These are phyloP conservation scores for Penicillium desertorum DNA, from an alignment of 495 filamentous ascomycete genomes.

Conservation along the genomic window DNA sequence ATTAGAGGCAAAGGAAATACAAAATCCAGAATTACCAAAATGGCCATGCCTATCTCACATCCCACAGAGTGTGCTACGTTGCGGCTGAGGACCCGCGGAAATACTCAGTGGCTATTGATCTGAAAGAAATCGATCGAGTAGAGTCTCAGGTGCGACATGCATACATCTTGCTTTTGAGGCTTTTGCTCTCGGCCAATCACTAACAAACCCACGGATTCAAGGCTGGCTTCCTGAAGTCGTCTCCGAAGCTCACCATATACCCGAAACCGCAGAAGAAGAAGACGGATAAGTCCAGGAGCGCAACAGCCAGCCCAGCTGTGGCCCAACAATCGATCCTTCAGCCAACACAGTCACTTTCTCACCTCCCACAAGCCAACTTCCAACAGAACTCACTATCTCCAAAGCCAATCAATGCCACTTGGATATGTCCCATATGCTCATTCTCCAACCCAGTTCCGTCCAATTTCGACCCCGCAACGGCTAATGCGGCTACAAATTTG, in stretches of 20 bases:
- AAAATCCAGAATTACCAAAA: conserved; percentile 94
- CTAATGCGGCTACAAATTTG: conserved; percentile 70
- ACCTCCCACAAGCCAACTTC: conserved; percentile 22
- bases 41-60: conserved; percentile 93
- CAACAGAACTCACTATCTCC: conserved; percentile 28
- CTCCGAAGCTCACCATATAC: conserved; percentile 85
- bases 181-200: not conserved
- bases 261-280: conserved; percentile 68
- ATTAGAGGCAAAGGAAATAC: conserved; percentile 64
- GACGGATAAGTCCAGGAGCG: conserved; percentile 34
- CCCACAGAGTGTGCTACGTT: conserved; percentile 92
- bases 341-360: conserved; percentile 25
- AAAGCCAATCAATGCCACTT: conserved; percentile 65
- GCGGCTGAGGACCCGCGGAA: conserved; percentile 85
- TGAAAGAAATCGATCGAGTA: conserved; percentile 86
- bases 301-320: conserved; percentile 37
- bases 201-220: conserved; percentile 31
- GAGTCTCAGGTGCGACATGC: conserved; percentile 74
- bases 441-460: conserved; percentile 94
- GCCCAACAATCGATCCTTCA: conserved; percentile 25
- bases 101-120: conserved; percentile 77
- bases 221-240: conserved; percentile 94
- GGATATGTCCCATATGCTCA: conserved; percentile 96
- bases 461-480: conserved; percentile 82
- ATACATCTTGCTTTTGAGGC: not conserved